Evolutionary conservation across 2,329 filamentous ascomycete species (phyloP).

Genomic region (Metarhizium robertsii): DNA sequence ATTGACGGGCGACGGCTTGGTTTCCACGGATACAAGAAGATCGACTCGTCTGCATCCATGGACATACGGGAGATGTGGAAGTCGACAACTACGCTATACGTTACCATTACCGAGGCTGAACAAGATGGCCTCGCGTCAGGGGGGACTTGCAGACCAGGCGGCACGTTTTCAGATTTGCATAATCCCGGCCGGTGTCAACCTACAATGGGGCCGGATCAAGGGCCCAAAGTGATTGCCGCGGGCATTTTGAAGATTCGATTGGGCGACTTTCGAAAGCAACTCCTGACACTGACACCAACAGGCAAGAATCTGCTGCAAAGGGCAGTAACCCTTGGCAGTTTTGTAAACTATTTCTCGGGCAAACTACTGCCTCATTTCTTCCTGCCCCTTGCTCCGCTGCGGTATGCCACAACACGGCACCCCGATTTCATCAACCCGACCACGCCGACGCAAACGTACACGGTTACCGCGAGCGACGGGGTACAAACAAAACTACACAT

Average conservation of each 20-base stretch:
- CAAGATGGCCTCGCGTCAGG: background rate
- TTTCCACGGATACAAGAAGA: constrained; percentile 54
- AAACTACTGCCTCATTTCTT: constrained; percentile 45
- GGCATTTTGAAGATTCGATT: constrained; percentile 48
- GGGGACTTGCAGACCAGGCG: background rate
- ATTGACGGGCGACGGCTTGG: constrained; percentile 41
- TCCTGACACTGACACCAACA: constrained; percentile 42
- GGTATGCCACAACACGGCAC: constrained; percentile 39
- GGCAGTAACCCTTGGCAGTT: constrained; percentile 34
- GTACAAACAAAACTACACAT: constrained; percentile 44
- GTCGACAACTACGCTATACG: constrained; percentile 53
- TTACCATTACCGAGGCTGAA: constrained; percentile 40
- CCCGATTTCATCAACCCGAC: constrained; percentile 45
- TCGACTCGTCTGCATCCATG: constrained; percentile 51
- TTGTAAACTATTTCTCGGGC: constrained; percentile 46
- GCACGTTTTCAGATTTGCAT: no score
- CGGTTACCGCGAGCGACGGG: constrained; percentile 42
- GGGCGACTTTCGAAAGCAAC: constrained; percentile 42
- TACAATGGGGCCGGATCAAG: background rate
- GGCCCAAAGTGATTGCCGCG: constrained; percentile 29
- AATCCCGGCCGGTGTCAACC: no score
- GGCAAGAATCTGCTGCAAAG: constrained; percentile 37
- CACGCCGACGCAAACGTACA: constrained; percentile 29
- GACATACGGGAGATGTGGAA: constrained; percentile 48
- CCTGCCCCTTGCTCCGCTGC: constrained; percentile 43